phyloP scores from a whole-genome alignment of 2,329 filamentous ascomycete genomes.

The Escovopsis sp. region DNA sequence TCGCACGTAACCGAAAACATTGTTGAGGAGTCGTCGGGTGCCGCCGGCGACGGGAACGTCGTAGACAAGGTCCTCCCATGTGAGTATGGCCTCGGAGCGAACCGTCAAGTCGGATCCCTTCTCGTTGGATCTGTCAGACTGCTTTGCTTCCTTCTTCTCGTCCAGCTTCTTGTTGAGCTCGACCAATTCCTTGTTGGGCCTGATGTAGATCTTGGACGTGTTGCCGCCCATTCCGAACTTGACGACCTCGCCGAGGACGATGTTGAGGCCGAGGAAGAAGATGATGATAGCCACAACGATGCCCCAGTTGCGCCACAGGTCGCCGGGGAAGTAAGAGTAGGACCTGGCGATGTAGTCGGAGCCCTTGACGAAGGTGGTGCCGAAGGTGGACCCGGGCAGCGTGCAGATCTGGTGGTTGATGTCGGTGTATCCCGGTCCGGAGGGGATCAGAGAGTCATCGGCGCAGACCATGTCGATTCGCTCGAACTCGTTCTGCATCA shows the following conservation, averaged over 20 bases:
- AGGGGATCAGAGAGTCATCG: constrained; percentile 52
- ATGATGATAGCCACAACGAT: constrained; percentile 65
- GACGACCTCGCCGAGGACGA: constrained; percentile 64
- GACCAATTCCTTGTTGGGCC: constrained; percentile 52
- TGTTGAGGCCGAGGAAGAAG: constrained; percentile 62
- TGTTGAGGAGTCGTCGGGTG: constrained; percentile 39
- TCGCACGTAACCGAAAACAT: constrained; percentile 54
- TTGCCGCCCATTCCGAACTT: constrained; percentile 71
- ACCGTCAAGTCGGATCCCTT: constrained; percentile 38
- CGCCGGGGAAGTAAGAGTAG: constrained; percentile 50
- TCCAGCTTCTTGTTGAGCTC: constrained; percentile 48
- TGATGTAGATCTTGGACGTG: constrained; percentile 61
- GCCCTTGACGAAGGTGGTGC: constrained; percentile 49
- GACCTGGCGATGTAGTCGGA: constrained; percentile 51
- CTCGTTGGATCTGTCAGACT: constrained; percentile 30
- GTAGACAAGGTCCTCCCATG: constrained; percentile 78
- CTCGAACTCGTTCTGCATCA: constrained; percentile 83
- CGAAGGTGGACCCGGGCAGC: constrained; percentile 53
- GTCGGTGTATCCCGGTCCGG: constrained; percentile 53
- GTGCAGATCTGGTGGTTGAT: constrained; percentile 71
- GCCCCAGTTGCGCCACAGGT: constrained; percentile 74
- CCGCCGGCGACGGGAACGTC: constrained; percentile 47
- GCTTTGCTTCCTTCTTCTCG: constrained; percentile 42
- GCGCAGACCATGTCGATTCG: constrained; percentile 55
- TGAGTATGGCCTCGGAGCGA: constrained; percentile 53